phyloP scores from a whole-genome alignment of 108 stramenopile genomes.

The Pseudonitzschia delicatissima region DNA sequence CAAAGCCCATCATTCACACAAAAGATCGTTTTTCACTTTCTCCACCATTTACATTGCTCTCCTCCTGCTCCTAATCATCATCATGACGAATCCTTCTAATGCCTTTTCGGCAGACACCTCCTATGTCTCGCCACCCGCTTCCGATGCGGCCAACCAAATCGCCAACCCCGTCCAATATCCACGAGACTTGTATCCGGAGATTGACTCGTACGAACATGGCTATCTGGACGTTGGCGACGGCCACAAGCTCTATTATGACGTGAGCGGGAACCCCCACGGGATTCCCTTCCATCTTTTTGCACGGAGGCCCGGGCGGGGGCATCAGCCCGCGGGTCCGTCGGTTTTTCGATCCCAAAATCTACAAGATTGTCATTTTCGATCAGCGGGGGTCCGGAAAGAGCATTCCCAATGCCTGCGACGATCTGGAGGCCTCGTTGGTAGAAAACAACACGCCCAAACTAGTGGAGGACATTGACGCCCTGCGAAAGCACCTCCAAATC shows the following conservation, averaged over 20 bases:
- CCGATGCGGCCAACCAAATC: background rate
- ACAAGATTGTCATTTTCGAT: constrained; percentile 77
- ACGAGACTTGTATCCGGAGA: background rate
- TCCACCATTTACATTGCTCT: too few species aligned
- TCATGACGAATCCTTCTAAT: too few species aligned
- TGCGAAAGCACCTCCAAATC: constrained; percentile 49
- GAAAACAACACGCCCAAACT: constrained; percentile 45
- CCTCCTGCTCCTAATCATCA: too few species aligned
- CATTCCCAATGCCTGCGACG: constrained; percentile 44
- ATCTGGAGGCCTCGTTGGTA: constrained; percentile 6
- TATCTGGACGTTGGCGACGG: constrained; percentile 2
- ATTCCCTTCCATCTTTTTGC: constrained; percentile 46
- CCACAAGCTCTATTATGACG: constrained; percentile 41
- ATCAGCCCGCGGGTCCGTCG: constrained; percentile 59
- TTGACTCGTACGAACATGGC: constrained; percentile 3
- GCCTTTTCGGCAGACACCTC: background rate
- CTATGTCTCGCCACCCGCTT: constrained; percentile 2
- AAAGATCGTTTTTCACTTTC: too few species aligned
- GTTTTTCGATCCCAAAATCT: constrained; percentile 73
- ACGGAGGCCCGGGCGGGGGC: constrained; percentile 87
- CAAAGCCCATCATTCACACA: too few species aligned
- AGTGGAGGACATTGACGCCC: constrained; percentile 72
- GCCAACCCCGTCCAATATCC: background rate
- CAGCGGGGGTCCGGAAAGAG: constrained; percentile 81
- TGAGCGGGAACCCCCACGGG: constrained; percentile 14